Percentiles rank a stretch among this genome's conserved stretches.
Evolutionary conservation across 2,329 filamentous ascomycete genomes (phyloP).

Genomic region (Fusarium sp.): DNA sequence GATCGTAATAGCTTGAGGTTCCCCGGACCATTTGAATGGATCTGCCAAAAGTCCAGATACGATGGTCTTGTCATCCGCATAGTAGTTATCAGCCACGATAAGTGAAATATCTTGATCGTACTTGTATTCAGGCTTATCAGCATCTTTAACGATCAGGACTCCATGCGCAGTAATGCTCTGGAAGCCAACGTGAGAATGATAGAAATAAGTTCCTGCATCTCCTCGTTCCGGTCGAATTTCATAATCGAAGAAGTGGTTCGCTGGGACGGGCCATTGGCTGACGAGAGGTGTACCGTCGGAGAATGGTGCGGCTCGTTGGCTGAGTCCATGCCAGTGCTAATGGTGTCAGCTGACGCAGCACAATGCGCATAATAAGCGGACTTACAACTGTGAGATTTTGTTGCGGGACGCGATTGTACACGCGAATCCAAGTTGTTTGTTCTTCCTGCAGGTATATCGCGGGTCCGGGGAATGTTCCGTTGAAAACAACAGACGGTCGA

Average conservation of each 20-base stretch:
- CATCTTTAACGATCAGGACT: constrained; percentile 62
- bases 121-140: constrained; percentile 64
- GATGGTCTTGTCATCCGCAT: constrained; percentile 64
- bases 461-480: constrained; percentile 25
- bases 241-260: constrained; percentile 74
- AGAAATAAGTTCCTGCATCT: constrained; percentile 74
- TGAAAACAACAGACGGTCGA: constrained; percentile 12
- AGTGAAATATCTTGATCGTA: constrained; percentile 72
- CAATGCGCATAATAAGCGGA: rapidly evolving
- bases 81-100: constrained; percentile 67
- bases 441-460: constrained; percentile 19
- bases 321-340: constrained; percentile 77
- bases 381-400: constrained; percentile 36
- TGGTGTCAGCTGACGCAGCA: neutral
- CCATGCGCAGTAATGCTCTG: constrained; percentile 71
- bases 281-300: constrained; percentile 72
- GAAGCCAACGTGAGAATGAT: constrained; percentile 75
- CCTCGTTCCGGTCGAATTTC: constrained; percentile 66
- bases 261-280: constrained; percentile 74
- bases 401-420: constrained; percentile 22
- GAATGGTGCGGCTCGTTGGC: constrained; percentile 69
- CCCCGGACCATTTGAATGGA: constrained; percentile 70
- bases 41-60: constrained; percentile 60
- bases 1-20: constrained; percentile 56
- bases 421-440: constrained; percentile 33